phyloP scores from a whole-genome alignment of 768 basidiomycete species.

The Rhodotorula babjevae region DNA sequence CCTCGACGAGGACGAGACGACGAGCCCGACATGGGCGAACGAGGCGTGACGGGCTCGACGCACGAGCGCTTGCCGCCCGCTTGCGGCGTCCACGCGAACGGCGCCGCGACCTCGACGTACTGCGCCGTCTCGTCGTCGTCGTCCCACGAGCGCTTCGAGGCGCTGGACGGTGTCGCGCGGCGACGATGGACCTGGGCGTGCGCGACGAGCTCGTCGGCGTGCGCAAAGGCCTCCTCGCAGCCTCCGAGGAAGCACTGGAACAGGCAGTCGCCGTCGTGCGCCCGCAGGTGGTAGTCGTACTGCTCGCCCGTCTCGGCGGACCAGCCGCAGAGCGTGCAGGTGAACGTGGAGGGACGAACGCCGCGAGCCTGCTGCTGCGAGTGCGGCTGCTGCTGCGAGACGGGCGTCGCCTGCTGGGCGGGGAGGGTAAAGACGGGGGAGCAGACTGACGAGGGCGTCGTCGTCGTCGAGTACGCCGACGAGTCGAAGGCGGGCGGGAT shows the following conservation, averaged over 20 bases:
- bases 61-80: conserved; percentile 9
- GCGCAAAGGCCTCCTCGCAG: conserved; percentile 3
- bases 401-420: background rate
- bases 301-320: background rate
- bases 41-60: conserved; percentile 27
- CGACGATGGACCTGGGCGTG: background rate
- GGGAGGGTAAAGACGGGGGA: background rate
- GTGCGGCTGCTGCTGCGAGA: background rate
- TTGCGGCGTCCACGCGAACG: background rate
- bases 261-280: conserved; percentile 19
- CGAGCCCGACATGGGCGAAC: conserved; percentile 3
- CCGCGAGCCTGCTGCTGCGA: background rate
- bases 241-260: conserved; percentile 12
- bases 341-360: background rate
- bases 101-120: background rate
- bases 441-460: background rate
- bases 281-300: conserved; percentile 5
- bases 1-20: background rate
- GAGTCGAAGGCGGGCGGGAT: background rate
- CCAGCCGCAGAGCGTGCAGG: conserved; percentile 5
- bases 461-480: background rate
- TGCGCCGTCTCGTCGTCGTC: background rate
- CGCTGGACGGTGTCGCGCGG: background rate
- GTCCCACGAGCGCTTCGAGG: background rate
- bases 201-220: background rate